phyloP scores from a whole-genome alignment of 192 early-diverging fungal species.

The Coemansia sp. region DNA sequence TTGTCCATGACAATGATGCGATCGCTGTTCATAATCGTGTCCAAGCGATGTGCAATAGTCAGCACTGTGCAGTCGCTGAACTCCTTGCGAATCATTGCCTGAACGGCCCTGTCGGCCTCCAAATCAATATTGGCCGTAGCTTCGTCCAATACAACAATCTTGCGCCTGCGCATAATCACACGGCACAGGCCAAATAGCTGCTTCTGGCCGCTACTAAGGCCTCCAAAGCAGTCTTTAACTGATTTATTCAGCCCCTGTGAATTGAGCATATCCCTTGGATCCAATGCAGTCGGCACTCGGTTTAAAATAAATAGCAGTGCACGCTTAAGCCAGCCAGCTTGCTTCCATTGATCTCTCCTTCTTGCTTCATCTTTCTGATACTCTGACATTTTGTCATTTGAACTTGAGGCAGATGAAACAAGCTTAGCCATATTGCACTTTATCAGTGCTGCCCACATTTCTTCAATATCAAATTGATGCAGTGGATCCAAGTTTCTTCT shows the following conservation, averaged over 20 bases:
- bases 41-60: conserved; percentile 71
- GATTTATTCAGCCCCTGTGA: not conserved
- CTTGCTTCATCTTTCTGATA: not conserved
- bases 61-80: conserved; percentile 57
- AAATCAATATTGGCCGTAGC: conserved; percentile 65
- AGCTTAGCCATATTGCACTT: conserved; percentile 12
- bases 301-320: not conserved
- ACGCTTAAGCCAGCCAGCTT: conserved; percentile 12
- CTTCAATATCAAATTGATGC: conserved; percentile 15
- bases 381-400: not conserved
- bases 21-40: conserved; percentile 68
- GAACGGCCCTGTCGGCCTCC: not conserved
- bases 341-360: conserved; percentile 8
- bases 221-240: not conserved
- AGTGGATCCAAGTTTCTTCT: conserved; percentile 72
- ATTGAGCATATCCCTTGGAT: not conserved
- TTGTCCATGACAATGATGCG: conserved; percentile 68
- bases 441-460: conserved; percentile 21
- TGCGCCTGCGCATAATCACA: conserved; percentile 55
- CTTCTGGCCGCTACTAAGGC: conserved; percentile 50
- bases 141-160: conserved; percentile 66
- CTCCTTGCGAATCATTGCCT: conserved; percentile 42
- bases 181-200: conserved; percentile 65
- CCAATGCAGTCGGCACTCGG: not conserved
- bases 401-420: not conserved